Evolutionary conservation across 1,284 basidiomycete genomes (phyloP), one percentile per base, ranked within the genome.

Genomic region (Tilletia walkeri): DNA sequence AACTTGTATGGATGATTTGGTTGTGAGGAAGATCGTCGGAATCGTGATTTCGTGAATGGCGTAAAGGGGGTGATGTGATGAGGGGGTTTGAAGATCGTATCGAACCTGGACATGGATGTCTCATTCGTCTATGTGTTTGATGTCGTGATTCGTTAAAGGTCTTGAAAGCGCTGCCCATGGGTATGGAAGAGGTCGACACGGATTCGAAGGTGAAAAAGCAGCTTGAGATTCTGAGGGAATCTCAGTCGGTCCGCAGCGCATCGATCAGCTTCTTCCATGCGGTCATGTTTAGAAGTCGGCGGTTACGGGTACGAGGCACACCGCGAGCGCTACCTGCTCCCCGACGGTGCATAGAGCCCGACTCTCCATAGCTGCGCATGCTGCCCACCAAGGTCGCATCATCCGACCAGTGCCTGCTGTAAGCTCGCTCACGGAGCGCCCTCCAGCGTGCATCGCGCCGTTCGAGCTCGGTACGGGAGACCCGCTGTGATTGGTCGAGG

Each of bases 341-440:
- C 36, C 59, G 59, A 38, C 4, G 36, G 16, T 63, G 59, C 36
- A 63, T 12, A 4, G 59, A 63, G 34, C 59, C 59, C 36, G 36
- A 39, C 7, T 63, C 59, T 10, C 59, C 59, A 45, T 66, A 48
- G 65, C 45, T 48, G 30, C 67, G 61, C 3, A 70, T 24, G 50
- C 59, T 68, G 10, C 73, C 73, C 16, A 80, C 75, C 6, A 80
- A 69, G 36, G 78, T 80, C 1, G 79, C 79, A 39, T 78, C 78
- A 56, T 80, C 78, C 34, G 76, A 75, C 76, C 78, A 78, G 34
- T 72, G 48, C 10, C 77, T 69, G 16, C 72, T 74, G 65, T 74
- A 72, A 14, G 76, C 78, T 9, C 74, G 73, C 38, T 78, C 77
- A 41, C 79, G 70, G 36, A 73, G 69, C 36, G 76, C 76, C 16